Evolutionary conservation across 768 basidiomycete genomes (phyloP), one percentile per base, ranked within the genome.

Genomic region (Kondoa subrosea): DNA sequence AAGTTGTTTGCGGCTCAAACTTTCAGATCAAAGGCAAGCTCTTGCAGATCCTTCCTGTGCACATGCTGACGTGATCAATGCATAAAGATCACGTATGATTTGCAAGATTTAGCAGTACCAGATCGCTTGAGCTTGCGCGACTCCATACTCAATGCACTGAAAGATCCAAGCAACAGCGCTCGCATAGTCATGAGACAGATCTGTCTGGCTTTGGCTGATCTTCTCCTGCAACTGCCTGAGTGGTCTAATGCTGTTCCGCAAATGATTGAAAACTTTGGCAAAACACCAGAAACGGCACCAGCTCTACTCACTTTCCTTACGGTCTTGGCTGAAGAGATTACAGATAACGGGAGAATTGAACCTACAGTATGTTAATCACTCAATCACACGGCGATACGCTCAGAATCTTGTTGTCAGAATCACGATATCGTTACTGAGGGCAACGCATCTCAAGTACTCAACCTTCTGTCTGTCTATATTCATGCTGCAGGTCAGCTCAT

Each of bases 1-100:
- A 89, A 90, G 76, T 78, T 95, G 65, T 96, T 99, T 75, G 92
- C 91, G 8, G 91, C 93, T 0, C 95, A 99, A 78, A 97, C 95
- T 0, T 89, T 99, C 76, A 82, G 92, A 76, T 82, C 87, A 62
- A 99, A 99, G 82, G 95, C 89, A 70, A 72, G 85, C 79, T 57
- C 60, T 56, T 16, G 30, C 66, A 26, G 17, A 63, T 26, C 12
- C 40, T 16, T 62, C 21, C 40, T 26, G 29, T 62, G 67, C 61
- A 2, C 30, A 40, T 1, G 26, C 64, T 27, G 14, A 63, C 1
- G 32, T n/a, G 32, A 12, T 70, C 30, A 50, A 34, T 34, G 56
- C 65, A 68, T 71, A n/a, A n/a, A 99, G 95, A 90, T 97, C 72
- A 89, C 85, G 15, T 97, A 91, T 78, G 95, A 99, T 82, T 83